Evolutionary conservation across 2,329 filamentous ascomycete genomes (phyloP), one percentile per base, ranked within the genome.

Genomic region (Exophiala bonariae): DNA sequence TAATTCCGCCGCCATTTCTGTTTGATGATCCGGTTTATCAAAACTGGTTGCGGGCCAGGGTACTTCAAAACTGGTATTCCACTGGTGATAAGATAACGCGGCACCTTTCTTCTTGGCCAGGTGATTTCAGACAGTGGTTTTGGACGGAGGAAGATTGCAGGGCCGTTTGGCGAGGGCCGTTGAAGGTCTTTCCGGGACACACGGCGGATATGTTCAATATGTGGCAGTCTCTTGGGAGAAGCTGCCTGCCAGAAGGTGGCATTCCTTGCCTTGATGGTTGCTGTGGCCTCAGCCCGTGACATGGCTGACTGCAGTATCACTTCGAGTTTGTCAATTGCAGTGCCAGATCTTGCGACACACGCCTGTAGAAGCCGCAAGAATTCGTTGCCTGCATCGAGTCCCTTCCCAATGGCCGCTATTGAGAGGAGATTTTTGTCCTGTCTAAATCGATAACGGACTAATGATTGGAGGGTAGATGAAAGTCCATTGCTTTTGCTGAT

Each of bases 21-120:
- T 36, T 62, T 61, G 43, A 73, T 58, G 2, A 69, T 58, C 3
- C 63, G 56, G 37, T 66, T 70, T 18, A 74, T 49, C 41, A 62
- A 64, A 49, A 59, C 62, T 7, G 71, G 69, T 41, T 72, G 67
- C 2, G 70, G 71, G 38, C 73, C 73, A 41, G 71, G 70, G 41
- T 72, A 70, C 39, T 69, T 66, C 37, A 74, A 55, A 34, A 72
- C 66, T 2, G 71, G 70, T 9, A 73, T 46, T 11, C 53, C 55
- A 23, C 68, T 64, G 10, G 70, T 69, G 54, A 63, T 67, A 31
- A 72, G 68, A 10, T 73, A 59, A 5, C 64, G 59, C 18, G 71
- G 71, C 6, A 73, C 58, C 40, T 59, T 63, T 14, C 71, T 66
- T 38, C 59, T 62, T n/a, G 69, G 68, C 4, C 46, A 23, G n/a